A percentile compares a stretch with the other conserved stretches of the same genome.
Evolutionary conservation across 305 asterid genomes (phyloP).

Genomic region (Fraxinus angustifolia): DNA sequence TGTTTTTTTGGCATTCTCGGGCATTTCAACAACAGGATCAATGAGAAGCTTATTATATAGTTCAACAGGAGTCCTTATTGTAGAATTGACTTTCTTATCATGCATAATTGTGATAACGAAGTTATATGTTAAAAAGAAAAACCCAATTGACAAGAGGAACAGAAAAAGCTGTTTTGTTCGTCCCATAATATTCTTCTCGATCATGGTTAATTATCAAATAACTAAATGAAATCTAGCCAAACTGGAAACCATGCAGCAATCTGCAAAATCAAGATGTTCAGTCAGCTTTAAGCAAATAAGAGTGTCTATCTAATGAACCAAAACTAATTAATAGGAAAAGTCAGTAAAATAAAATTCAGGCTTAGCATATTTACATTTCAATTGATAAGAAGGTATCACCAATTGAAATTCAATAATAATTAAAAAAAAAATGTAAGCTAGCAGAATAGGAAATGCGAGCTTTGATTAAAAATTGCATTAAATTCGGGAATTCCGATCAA

Average conservation of each 20-base stretch:
- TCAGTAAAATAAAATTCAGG: not conserved
- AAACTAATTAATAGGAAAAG: not conserved
- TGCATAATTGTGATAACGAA: conserved; percentile 25
- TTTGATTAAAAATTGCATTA: not conserved
- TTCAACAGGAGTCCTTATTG: conserved; percentile 9
- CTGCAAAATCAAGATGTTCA: conserved; percentile 17
- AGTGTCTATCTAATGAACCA: not conserved
- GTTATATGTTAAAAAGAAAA: conserved; percentile 41
- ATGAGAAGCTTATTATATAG: not conserved
- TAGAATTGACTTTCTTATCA: conserved; percentile 18
- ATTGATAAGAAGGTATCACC: not conserved
- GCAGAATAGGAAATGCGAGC: not conserved
- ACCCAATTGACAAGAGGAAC: conserved; percentile 31
- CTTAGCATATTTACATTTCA: not conserved
- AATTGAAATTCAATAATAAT: not conserved
- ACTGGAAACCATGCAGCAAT: not conserved
- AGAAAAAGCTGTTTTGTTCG: conserved; percentile 24
- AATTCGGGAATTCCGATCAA: not conserved
- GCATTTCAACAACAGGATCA: conserved; percentile 61
- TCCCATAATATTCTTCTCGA: conserved; percentile 34
- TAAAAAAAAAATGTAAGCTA: not conserved
- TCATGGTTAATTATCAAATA: conserved; percentile 2
- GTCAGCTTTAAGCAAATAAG: conserved; percentile 10
- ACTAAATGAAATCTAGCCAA: not conserved
- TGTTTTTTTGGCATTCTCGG: conserved; percentile 26